A percentile compares a stretch with the other conserved stretches of the same genome.
Evolutionary conservation across 2,329 filamentous ascomycete genomes (phyloP).

Genomic region (Sarocladium strictum): DNA sequence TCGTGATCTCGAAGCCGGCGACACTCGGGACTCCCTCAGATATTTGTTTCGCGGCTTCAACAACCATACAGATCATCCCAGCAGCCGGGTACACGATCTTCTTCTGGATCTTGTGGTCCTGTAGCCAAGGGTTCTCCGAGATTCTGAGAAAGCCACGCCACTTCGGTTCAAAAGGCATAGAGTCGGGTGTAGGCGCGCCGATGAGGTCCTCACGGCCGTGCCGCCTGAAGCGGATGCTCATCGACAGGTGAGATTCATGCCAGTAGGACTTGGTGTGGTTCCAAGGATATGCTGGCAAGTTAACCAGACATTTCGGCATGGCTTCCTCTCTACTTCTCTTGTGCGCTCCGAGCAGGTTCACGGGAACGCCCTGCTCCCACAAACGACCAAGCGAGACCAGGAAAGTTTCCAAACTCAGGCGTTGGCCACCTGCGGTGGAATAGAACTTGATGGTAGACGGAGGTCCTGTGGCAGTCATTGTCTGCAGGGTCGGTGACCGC

Average conservation of each 20-base stretch:
- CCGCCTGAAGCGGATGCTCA: slow-evolving; percentile 21
- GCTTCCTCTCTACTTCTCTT: slow-evolving; percentile 20
- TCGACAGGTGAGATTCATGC: slow-evolving; percentile 22
- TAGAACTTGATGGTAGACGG: slow-evolving; percentile 24
- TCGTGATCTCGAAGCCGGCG: slow-evolving; percentile 3
- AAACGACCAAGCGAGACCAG: slow-evolving; percentile 21
- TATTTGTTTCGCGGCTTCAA: slow-evolving; percentile 21
- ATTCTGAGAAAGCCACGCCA: slow-evolving; percentile 17
- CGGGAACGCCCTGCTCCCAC: slow-evolving; percentile 31
- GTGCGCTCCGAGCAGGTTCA: slow-evolving; percentile 35
- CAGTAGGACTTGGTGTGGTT: slow-evolving; percentile 28
- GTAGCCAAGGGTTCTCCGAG: slow-evolving; percentile 25
- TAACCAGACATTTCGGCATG: slow-evolving; percentile 15
- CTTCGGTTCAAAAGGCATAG: slow-evolving; percentile 8
- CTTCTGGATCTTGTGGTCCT: slow-evolving; percentile 24
- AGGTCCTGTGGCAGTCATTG: slow-evolving; percentile 32
- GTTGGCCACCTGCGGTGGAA: neutral
- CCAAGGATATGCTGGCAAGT: slow-evolving; percentile 30
- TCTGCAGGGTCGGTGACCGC: slow-evolving; percentile 32
- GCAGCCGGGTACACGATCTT: slow-evolving; percentile 23
- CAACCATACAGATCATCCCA: slow-evolving; percentile 24
- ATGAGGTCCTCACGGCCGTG: slow-evolving; percentile 32
- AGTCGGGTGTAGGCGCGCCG: slow-evolving; percentile 20
- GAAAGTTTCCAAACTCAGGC: neutral
- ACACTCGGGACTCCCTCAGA: neutral